Evolutionary conservation across 148 eudicot species (phyloP).

Genomic region (Rhododendron griersonianum): DNA sequence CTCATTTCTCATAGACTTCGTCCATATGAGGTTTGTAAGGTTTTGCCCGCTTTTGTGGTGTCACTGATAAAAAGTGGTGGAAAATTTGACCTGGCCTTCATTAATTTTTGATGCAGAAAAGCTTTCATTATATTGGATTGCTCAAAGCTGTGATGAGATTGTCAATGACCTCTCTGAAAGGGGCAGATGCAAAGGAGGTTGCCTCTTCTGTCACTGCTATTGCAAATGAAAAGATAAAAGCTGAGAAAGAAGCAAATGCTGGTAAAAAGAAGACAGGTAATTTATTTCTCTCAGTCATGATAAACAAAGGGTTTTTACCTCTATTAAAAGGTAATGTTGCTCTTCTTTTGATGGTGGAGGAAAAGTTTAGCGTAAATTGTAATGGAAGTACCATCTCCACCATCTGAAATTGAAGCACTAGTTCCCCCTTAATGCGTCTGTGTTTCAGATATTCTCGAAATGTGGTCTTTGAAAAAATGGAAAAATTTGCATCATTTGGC

Average conservation of each 20-base stretch:
- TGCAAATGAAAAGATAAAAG: constrained; percentile 92
- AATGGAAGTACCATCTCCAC: background rate
- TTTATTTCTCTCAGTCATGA: background rate
- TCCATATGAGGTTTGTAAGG: constrained; percentile 61
- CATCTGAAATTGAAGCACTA: background rate
- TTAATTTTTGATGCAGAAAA: constrained; percentile 60
- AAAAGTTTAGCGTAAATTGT: background rate
- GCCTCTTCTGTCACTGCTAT: constrained; percentile 86
- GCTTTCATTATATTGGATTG: constrained; percentile 81
- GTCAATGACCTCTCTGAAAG: constrained; percentile 74
- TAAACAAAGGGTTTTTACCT: background rate
- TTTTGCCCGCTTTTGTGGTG: background rate
- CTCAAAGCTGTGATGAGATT: constrained; percentile 85
- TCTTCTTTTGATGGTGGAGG: background rate
- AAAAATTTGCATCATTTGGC: background rate
- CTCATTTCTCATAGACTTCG: constrained; percentile 78
- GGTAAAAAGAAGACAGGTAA: constrained; percentile 97
- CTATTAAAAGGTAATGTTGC: background rate
- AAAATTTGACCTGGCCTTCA: background rate
- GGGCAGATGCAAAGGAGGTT: constrained; percentile 88
- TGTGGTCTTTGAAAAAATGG: background rate
- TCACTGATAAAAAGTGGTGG: background rate
- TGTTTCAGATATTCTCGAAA: background rate
- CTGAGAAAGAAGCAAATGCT: constrained; percentile 94
- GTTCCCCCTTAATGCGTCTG: background rate